phyloP scores from a whole-genome alignment of 768 basidiomycete genomes.

The Trametes meyenii region DNA sequence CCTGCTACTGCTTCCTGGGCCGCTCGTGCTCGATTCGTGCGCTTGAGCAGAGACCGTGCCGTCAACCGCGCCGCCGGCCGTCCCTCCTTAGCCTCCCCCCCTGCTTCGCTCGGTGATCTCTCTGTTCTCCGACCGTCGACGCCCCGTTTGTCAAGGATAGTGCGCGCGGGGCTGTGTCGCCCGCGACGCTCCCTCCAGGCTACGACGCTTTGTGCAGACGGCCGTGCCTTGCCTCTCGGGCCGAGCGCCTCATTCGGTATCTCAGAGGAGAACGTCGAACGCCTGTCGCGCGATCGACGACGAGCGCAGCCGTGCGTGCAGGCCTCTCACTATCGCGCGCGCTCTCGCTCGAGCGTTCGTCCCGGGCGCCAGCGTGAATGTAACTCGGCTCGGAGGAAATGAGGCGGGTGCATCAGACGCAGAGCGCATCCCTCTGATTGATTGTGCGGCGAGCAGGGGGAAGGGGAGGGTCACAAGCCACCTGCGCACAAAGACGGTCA shows the following conservation, averaged over 20 bases:
- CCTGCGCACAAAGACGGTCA: background rate
- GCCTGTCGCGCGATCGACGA: background rate
- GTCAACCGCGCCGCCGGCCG: background rate
- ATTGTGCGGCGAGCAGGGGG: background rate
- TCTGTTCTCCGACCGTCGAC: conserved; percentile 19
- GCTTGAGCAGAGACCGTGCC: background rate
- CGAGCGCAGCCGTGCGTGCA: background rate
- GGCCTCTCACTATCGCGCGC: background rate
- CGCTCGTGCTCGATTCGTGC: background rate
- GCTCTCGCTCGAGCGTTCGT: background rate
- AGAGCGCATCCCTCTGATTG: conserved; percentile 4
- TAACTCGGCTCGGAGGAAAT: conserved; percentile 13
- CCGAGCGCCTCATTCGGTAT: too few species aligned
- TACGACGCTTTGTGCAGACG: background rate
- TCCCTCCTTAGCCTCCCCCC: background rate
- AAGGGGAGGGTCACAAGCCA: too few species aligned
- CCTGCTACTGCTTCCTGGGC: background rate
- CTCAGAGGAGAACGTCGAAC: too few species aligned
- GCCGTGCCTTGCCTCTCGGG: too few species aligned
- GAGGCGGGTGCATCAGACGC: conserved; percentile 10
- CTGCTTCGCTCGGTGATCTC: conserved; percentile 17
- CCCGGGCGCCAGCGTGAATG: background rate
- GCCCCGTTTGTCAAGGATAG: background rate
- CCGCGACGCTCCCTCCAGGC: background rate
- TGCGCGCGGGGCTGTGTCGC: background rate